Evolutionary conservation across 176 grass and related monocot genomes (phyloP).

Genomic region (Carex cristatella): DNA sequence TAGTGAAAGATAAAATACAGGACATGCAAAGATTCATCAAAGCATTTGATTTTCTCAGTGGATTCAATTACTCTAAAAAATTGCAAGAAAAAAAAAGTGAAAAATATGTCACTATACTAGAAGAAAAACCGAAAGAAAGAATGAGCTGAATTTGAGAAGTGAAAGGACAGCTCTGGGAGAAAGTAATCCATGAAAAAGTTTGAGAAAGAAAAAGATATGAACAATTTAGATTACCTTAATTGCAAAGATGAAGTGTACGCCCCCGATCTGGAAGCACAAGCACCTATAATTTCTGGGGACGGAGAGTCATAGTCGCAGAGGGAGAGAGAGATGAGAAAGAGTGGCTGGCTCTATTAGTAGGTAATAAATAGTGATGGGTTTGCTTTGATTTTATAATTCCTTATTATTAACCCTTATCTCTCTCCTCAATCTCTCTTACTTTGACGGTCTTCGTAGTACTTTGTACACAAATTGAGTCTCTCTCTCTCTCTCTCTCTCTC

Average conservation of each 20-base stretch:
- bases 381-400: constrained; percentile 1
- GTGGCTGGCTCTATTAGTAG: constrained; percentile 7
- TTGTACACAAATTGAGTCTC: neutral
- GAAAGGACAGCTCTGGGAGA: neutral
- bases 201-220: neutral
- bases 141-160: neutral
- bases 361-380: constrained; percentile 16
- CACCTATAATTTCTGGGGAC: neutral
- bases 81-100: neutral
- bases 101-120: neutral
- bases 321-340: neutral
- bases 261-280: neutral
- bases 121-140: neutral
- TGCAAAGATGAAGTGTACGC: neutral
- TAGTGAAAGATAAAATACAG: neutral
- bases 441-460: neutral
- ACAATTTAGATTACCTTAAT: neutral
- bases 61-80: neutral
- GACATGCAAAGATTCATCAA: neutral
- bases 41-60: neutral
- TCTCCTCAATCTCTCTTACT: neutral
- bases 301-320: neutral
- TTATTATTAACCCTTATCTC: neutral
- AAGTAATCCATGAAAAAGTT: neutral
- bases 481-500: neutral